Percentiles rank a stretch among this genome's conserved stretches.
These are phyloP conservation scores for Rhytidiadelphus loreus DNA, from an alignment of 225 moss, liverwort and hornwort genomes.

Conservation along the genomic window DNA sequence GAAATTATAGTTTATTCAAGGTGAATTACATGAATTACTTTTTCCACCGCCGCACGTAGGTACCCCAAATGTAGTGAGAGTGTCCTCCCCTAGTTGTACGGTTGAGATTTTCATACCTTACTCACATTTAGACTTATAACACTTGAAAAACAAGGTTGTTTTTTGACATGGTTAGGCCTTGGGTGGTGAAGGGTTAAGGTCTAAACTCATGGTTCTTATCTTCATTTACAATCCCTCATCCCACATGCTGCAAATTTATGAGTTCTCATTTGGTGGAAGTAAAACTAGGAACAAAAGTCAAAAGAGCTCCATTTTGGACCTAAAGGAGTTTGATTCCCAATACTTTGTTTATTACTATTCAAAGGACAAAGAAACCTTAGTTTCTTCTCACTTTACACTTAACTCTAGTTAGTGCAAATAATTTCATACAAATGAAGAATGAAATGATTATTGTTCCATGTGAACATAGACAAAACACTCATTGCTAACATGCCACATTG, in stretches of 20 bases:
- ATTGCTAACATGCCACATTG: not conserved
- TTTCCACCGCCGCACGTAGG: no score
- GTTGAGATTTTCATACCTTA: no score
- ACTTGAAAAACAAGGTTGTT: no score
- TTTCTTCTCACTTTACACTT: accelerated
- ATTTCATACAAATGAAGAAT: accelerated
- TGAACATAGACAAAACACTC: accelerated
- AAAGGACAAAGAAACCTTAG: accelerated
- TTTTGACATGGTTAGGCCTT: no score
- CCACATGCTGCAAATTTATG: accelerated
- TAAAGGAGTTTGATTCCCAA: not conserved
- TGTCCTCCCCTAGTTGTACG: no score
- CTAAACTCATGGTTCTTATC: not conserved
- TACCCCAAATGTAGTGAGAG: no score
- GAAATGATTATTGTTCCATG: not conserved
- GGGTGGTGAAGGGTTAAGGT: no score
- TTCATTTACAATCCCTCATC: not conserved
- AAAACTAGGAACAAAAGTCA: not conserved
- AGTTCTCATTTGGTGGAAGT: not conserved
- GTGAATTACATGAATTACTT: no score
- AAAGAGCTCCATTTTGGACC: not conserved
- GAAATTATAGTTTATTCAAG: no score
- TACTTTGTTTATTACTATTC: no score
- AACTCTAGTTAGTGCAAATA: not conserved
- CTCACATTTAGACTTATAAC: no score